phyloP scores from a whole-genome alignment of 352 stramenopile genomes.

The Globisporangium solare region DNA sequence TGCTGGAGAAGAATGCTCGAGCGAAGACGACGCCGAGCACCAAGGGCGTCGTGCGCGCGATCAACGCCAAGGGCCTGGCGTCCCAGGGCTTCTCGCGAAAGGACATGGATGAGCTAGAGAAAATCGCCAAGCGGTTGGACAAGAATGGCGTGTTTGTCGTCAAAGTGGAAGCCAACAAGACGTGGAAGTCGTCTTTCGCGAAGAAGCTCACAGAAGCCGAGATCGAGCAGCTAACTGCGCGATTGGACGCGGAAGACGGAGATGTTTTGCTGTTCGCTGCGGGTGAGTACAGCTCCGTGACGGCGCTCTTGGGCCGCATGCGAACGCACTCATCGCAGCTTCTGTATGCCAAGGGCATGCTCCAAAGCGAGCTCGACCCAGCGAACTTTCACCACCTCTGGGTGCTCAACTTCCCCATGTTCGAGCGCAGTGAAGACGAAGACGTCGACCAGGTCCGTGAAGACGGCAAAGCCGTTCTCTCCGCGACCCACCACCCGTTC shows the following conservation, averaged over 20 bases:
- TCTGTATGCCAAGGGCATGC: slow-evolving; percentile 49
- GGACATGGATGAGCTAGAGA: slow-evolving; percentile 60
- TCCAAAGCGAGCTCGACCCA: slow-evolving; percentile 57
- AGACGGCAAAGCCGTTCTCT: slow-evolving; percentile 38
- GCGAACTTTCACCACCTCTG: slow-evolving; percentile 78
- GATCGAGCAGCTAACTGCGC: slow-evolving; percentile 40
- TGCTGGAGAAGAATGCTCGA: slow-evolving; percentile 9
- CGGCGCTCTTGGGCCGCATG: slow-evolving; percentile 55
- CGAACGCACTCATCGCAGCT: slow-evolving; percentile 60
- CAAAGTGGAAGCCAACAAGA: slow-evolving; percentile 47
- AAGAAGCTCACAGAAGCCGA: slow-evolving; percentile 52
- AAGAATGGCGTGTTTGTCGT: slow-evolving; percentile 47
- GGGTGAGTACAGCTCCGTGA: slow-evolving; percentile 54
- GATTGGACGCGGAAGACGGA: slow-evolving; percentile 47
- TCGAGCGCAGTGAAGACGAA: slow-evolving; percentile 65
- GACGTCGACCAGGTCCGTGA: slow-evolving; percentile 14
- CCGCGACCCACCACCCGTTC: slow-evolving; percentile 85
- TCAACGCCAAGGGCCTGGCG: slow-evolving; percentile 65
- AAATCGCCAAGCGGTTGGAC: slow-evolving; percentile 40
- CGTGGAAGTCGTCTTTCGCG: slow-evolving; percentile 69
- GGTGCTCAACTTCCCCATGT: slow-evolving; percentile 88
- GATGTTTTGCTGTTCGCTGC: slow-evolving; percentile 68
- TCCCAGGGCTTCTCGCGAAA: slow-evolving; percentile 64
- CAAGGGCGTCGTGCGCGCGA: slow-evolving; percentile 46
- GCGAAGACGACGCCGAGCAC: slow-evolving; percentile 22